Evolutionary conservation across 345 rosid species (phyloP), one percentile per base, ranked within the genome.

Genomic region (Durio zibethinus): DNA sequence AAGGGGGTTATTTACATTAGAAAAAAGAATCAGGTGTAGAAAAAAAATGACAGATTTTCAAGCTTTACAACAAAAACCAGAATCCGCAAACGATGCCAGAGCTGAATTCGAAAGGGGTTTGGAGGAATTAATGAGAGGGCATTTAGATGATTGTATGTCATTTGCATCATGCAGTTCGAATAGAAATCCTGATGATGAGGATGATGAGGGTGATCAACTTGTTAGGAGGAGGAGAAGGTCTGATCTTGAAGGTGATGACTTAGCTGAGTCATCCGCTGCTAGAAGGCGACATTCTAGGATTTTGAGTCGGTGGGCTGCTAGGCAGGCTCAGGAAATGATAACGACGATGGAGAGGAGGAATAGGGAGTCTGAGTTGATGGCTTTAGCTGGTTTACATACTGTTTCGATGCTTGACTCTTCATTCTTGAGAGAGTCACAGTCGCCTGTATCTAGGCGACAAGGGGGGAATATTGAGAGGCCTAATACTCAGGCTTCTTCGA

Each of bases 301-400:
- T 78, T 78, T 92, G 81, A 91, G 97, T 78, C 80, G 88, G 63
- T 97, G 98, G 99, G 99, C 97, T 73, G 99, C 98, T 1, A 83
- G 99, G 71, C 99, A 94, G 77, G 99, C 99, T 18, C 98, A 94
- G 82, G 97, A 97, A 82, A 94, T 97, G 98, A 97, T 97, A 10
- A 94, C 99, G 18, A 94, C 97, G 0, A 89, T 97, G 27, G 99
- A 97, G 89, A 92, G 94, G 87, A 86, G 97, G 87, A 94, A 92
- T 74, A 91, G 91, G 6, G 99, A 97, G 89, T 89, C 99, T 0
- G 99, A 97, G 83, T 82, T 97, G 85, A 91, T 97, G 91, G 99
- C 98, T 0, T 82, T 97, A 47, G 99, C 99, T 0, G 97, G 97
- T 79, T 82, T 97, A 88, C 99, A 97, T 47, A 91, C 99, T 0